Percentiles rank a stretch among this genome's conserved stretches.
Conservation (phyloP, 2,329 filamentous ascomycete species). For the Aureobasidium musti region DNA sequence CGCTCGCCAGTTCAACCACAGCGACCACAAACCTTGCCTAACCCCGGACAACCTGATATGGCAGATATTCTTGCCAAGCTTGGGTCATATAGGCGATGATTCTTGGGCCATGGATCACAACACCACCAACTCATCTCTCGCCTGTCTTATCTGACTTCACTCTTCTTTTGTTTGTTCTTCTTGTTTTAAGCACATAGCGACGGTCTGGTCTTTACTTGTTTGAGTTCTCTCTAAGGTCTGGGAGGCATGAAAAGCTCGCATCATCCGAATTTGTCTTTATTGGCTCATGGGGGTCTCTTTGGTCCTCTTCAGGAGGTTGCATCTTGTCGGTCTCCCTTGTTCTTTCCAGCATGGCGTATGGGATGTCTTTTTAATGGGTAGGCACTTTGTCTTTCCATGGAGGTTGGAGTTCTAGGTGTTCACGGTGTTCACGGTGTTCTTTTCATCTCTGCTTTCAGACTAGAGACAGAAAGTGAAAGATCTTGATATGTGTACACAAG, state of each 20-base stretch:
- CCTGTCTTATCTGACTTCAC: neutral
- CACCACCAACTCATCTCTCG: neutral
- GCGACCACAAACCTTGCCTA: constrained; percentile 34
- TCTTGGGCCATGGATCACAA: neutral
- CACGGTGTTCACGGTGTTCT: neutral
- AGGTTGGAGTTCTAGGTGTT: neutral
- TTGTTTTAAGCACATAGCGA: neutral
- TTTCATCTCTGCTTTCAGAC: neutral
- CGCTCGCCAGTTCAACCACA: constrained; percentile 39
- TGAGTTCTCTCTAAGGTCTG: neutral
- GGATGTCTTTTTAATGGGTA: neutral
- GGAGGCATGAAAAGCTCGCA: neutral
- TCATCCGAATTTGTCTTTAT: neutral
- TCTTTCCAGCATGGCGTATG: constrained; percentile 1
- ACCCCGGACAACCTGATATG: constrained; percentile 52
- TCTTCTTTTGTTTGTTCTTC: neutral
- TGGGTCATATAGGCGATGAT: constrained; percentile 58
- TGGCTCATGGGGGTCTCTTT: neutral
- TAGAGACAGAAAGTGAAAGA: neutral
- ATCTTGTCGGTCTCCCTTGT: neutral
- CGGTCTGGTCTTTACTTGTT: neutral
- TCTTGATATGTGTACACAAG: neutral
- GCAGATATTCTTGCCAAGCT: constrained; percentile 75
- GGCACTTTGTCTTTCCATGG: neutral
- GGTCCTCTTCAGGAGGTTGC: neutral